Conservation (phyloP, 2,329 filamentous ascomycete genomes). For the Colletotrichum orchidophilum region DNA sequence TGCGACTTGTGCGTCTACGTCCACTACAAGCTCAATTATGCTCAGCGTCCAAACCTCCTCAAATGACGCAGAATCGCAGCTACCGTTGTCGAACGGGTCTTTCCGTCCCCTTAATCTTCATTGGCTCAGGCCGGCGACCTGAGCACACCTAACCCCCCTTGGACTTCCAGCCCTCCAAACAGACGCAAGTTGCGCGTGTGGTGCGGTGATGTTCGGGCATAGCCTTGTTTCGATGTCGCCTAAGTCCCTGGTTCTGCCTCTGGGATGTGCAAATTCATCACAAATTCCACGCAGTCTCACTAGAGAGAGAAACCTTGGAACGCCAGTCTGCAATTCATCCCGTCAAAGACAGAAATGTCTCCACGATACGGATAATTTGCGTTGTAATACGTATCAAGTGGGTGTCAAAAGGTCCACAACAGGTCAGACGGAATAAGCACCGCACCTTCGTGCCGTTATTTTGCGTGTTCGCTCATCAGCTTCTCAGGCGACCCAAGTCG, state of each 20-base stretch:
- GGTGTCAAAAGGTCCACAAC: background rate
- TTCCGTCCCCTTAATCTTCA: background rate
- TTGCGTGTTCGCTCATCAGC: background rate
- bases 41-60: background rate
- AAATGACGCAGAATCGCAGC: background rate
- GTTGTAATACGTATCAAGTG: constrained; percentile 24
- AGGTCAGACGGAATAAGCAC: constrained; percentile 4
- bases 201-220: background rate
- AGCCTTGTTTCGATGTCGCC: background rate
- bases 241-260: background rate
- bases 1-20: background rate
- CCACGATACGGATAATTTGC: constrained; percentile 23
- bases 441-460: background rate
- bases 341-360: background rate
- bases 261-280: background rate
- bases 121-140: background rate
- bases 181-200: background rate
- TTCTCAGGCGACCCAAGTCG: background rate
- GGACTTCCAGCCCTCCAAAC: background rate
- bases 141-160: background rate
- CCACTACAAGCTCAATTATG: background rate
- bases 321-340: background rate
- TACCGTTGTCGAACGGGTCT: background rate
- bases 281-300: background rate
- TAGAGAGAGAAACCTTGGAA: background rate